phyloP scores from a whole-genome alignment of 1,139 yeast genomes.

The Taphrina communis region DNA sequence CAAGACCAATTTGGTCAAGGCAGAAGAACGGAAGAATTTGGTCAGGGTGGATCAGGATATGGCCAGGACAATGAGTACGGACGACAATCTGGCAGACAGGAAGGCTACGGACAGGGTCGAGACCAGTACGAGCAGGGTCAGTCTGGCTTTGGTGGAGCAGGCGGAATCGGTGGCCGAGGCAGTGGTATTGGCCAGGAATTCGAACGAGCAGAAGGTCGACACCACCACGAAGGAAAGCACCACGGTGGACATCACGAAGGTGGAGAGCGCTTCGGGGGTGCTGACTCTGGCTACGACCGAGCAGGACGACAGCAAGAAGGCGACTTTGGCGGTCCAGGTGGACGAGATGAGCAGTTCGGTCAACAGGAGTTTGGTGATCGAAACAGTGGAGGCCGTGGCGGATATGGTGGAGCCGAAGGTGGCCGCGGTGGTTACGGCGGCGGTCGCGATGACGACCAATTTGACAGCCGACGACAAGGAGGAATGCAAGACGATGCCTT shows the following conservation, averaged over 20 bases:
- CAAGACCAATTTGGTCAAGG: neutral
- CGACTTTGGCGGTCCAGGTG: slow-evolving; percentile 9
- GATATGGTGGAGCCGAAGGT: slow-evolving; percentile 10
- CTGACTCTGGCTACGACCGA: neutral
- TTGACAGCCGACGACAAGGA: slow-evolving; percentile 10
- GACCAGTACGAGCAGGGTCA: neutral
- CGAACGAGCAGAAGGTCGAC: slow-evolving; percentile 11
- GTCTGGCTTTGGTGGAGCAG: neutral
- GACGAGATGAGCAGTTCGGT: slow-evolving; percentile 21
- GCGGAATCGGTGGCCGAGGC: neutral
- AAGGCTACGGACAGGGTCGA: slow-evolving; percentile 7
- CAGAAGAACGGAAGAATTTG: slow-evolving; percentile 1
- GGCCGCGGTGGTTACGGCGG: slow-evolving; percentile 9
- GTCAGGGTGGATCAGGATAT: slow-evolving; percentile 9
- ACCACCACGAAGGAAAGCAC: slow-evolving; percentile 16
- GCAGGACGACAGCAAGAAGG: neutral
- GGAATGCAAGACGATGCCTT: neutral
- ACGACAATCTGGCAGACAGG: slow-evolving; percentile 11
- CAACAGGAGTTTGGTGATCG: slow-evolving; percentile 3
- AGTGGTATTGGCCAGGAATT: slow-evolving; percentile 7
- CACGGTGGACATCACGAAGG: slow-evolving; percentile 22
- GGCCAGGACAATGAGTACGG: slow-evolving; percentile 15
- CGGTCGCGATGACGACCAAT: slow-evolving; percentile 6
- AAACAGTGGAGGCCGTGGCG: slow-evolving; percentile 11
- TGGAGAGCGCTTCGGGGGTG: slow-evolving; percentile 19